Percentiles rank a stretch among this genome's conserved stretches.
phyloP scores from a whole-genome alignment of 805 yeast species.

The Wickerhamomyces bovis region DNA sequence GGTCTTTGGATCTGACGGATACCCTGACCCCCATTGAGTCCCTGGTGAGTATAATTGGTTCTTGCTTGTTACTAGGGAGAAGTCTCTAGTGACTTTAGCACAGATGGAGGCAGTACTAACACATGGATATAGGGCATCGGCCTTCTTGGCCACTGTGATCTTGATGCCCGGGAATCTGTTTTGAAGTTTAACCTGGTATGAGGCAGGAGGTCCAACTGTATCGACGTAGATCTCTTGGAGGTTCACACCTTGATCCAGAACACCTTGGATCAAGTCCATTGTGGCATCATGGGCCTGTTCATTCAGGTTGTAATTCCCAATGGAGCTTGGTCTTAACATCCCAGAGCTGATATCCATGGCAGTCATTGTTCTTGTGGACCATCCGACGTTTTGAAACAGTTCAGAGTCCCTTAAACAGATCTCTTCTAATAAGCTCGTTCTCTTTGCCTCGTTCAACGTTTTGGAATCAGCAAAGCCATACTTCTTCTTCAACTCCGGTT shows the following conservation, averaged over 20 bases:
- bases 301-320: slow-evolving; percentile 59
- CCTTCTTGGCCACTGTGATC: slow-evolving; percentile 87
- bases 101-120: slow-evolving; percentile 94
- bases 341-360: slow-evolving; percentile 84
- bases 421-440: slow-evolving; percentile 54
- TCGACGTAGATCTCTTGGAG: slow-evolving; percentile 78
- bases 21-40: slow-evolving; percentile 74
- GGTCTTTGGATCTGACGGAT: slow-evolving; percentile 90
- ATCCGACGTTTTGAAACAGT: slow-evolving; percentile 61
- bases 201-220: slow-evolving; percentile 92
- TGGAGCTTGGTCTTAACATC: slow-evolving; percentile 65
- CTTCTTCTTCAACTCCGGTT: slow-evolving; percentile 38
- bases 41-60: slow-evolving; percentile 22
- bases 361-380: slow-evolving; percentile 80
- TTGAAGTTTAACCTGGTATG: slow-evolving; percentile 73
- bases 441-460: slow-evolving; percentile 64
- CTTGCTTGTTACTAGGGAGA: slow-evolving; percentile 37
- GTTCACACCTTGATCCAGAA: slow-evolving; percentile 54
- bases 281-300: slow-evolving; percentile 97
- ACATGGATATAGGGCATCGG: slow-evolving; percentile 86
- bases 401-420: slow-evolving; percentile 45
- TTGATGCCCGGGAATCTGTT: slow-evolving; percentile 60
- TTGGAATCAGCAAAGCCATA: slow-evolving; percentile 94
- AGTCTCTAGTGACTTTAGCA: slow-evolving; percentile 94
- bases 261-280: slow-evolving; percentile 64